These are phyloP conservation scores for Apiotrichum brassicae DNA, from an alignment of 1,284 basidiomycete genomes.

Conservation along the genomic window DNA sequence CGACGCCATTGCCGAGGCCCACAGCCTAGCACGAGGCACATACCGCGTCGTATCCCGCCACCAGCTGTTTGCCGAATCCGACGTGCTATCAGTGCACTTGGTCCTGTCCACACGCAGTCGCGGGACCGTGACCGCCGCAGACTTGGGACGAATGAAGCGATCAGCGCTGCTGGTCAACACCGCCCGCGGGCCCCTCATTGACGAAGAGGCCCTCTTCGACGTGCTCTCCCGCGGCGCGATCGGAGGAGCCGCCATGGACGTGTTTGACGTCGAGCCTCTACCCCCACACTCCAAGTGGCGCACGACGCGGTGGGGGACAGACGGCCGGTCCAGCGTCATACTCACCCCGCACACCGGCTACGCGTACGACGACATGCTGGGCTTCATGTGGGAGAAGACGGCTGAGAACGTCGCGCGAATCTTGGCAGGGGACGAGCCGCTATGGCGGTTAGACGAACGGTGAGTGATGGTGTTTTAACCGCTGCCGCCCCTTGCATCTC, in stretches of 20 bases:
- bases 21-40: conserved; percentile 27
- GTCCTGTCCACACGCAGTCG: not conserved
- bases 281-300: conserved; percentile 53
- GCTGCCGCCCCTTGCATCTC: too few species aligned
- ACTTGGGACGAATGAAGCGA: conserved; percentile 19
- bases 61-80: conserved; percentile 53
- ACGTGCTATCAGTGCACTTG: conserved; percentile 27
- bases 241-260: conserved; percentile 43
- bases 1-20: conserved; percentile 51
- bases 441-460: conserved; percentile 4
- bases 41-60: conserved; percentile 49
- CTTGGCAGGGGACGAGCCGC: conserved; percentile 13
- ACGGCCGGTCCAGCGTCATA: conserved; percentile 34
- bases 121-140: conserved; percentile 2
- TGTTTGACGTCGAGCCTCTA: conserved; percentile 60
- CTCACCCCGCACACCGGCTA: conserved; percentile 60
- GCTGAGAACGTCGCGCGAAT: conserved; percentile 20
- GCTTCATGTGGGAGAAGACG: conserved; percentile 23
- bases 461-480: too few species aligned
- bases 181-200: conserved; percentile 22
- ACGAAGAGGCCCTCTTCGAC: conserved; percentile 45
- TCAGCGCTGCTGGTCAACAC: conserved; percentile 23
- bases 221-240: conserved; percentile 26
- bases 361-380: conserved; percentile 20
- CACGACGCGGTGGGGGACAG: conserved; percentile 48